Evolutionary conservation across 192 early-diverging fungal genomes (phyloP).

Genomic region (Chytriomyces hyalinus): DNA sequence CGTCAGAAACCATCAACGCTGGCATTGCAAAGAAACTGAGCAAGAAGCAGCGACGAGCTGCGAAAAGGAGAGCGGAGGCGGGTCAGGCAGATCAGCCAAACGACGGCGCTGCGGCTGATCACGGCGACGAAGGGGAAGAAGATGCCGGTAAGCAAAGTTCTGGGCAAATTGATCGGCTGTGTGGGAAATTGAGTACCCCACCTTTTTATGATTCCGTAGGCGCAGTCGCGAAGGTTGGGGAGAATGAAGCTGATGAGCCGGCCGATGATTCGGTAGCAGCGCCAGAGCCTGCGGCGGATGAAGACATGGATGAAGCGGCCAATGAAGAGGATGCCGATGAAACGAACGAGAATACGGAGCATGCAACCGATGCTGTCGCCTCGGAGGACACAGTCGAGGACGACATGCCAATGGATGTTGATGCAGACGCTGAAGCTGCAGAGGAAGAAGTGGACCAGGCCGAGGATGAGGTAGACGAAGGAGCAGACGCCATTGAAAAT

Average conservation of each 20-base stretch:
- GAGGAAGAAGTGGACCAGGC: neutral
- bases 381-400: neutral
- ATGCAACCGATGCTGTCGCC: neutral
- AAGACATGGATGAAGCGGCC: neutral
- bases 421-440: neutral
- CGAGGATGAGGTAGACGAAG: neutral
- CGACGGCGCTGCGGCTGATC: too few relatives aligned
- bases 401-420: neutral
- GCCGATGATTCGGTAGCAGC: neutral
- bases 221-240: neutral
- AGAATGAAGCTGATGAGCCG: neutral
- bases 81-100: too few relatives aligned
- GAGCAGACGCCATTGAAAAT: neutral
- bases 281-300: neutral
- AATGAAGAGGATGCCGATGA: constrained; percentile 4
- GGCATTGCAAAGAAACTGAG: neutral
- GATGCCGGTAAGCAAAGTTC: neutral
- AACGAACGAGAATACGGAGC: neutral
- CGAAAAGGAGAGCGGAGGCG: too few relatives aligned
- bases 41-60: neutral
- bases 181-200: neutral
- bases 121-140: neutral
- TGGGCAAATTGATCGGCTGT: neutral
- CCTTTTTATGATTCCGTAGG: neutral
- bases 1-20: neutral